phyloP scores from a whole-genome alignment of 257 asterid species.

The Penstemon barbatus region DNA sequence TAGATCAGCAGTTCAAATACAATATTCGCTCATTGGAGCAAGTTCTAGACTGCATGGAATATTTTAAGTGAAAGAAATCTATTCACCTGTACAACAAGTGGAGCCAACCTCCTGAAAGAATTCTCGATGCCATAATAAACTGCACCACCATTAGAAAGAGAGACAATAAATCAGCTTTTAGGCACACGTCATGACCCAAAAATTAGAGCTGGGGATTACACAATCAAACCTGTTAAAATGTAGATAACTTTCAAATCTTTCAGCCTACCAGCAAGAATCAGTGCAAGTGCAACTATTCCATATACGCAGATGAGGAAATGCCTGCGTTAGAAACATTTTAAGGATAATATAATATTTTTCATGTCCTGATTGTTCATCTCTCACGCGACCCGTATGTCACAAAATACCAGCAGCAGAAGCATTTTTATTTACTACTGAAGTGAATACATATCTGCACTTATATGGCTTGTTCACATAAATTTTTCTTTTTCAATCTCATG shows the following conservation, averaged over 20 bases:
- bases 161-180: conserved; percentile 18
- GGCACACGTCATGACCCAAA: conserved; percentile 28
- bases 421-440: conserved; percentile 3
- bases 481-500: conserved; percentile 6
- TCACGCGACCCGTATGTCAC: conserved; percentile 7
- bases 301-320: conserved; percentile 85
- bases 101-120: conserved; percentile 75
- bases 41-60: conserved; percentile 24
- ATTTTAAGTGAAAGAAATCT: conserved; percentile 8
- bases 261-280: conserved; percentile 86
- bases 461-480: background rate
- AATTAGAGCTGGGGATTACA: conserved; percentile 24
- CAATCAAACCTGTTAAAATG: conserved; percentile 75
- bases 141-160: conserved; percentile 42
- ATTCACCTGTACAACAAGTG: conserved; percentile 74
- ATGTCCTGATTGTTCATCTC: conserved; percentile 12
- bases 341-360: conserved; percentile 15
- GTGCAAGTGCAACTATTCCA: conserved; percentile 68
- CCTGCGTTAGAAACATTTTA: conserved; percentile 51
- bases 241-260: conserved; percentile 66
- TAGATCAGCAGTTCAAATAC: conserved; percentile 7
- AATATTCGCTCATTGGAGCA: background rate
- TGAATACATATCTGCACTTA: conserved; percentile 6
- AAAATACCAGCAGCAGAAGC: background rate
- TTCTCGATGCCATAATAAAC: conserved; percentile 86